Conservation (phyloP, 108 stramenopile genomes). For the Cyclostephanos tholiformis region DNA sequence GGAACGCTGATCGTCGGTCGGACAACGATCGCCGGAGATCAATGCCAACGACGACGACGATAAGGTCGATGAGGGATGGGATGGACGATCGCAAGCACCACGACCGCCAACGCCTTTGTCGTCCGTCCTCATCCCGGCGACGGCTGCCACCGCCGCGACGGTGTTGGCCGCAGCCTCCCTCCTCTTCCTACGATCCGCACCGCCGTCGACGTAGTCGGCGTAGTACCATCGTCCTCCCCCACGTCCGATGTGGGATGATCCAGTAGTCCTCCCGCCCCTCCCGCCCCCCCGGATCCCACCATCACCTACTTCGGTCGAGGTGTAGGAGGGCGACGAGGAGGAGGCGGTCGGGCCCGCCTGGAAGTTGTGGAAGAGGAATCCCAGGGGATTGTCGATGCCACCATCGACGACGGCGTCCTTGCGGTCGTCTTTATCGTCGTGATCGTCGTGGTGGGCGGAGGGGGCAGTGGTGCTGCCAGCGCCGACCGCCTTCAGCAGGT, state of each 20-base stretch:
- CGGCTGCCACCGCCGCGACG: neutral
- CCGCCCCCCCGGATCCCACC: too few relatives aligned
- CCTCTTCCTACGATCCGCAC: neutral
- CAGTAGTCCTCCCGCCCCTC: too few relatives aligned
- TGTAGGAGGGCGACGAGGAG: too few relatives aligned
- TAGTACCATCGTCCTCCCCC: too few relatives aligned
- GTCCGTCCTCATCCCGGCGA: neutral
- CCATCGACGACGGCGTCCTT: neutral
- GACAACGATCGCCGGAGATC: neutral
- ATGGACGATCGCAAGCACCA: neutral
- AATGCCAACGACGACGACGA: neutral
- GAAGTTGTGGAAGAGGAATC: slow-evolving; percentile 22
- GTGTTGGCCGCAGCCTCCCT: neutral
- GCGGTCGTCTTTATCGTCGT: slow-evolving; percentile 5
- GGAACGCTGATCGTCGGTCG: too few relatives aligned
- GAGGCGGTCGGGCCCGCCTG: too few relatives aligned
- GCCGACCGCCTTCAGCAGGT: slow-evolving; percentile 36
- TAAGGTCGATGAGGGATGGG: neutral
- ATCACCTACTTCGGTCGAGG: too few relatives aligned
- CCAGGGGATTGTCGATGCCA: slow-evolving; percentile 13
- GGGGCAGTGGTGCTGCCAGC: neutral
- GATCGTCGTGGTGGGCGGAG: neutral
- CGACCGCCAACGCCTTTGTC: neutral
- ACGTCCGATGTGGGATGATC: too few relatives aligned
- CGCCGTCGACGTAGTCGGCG: too few relatives aligned